Conservation (phyloP, 768 basidiomycete species). For the Leccinellum rugosiceps region DNA sequence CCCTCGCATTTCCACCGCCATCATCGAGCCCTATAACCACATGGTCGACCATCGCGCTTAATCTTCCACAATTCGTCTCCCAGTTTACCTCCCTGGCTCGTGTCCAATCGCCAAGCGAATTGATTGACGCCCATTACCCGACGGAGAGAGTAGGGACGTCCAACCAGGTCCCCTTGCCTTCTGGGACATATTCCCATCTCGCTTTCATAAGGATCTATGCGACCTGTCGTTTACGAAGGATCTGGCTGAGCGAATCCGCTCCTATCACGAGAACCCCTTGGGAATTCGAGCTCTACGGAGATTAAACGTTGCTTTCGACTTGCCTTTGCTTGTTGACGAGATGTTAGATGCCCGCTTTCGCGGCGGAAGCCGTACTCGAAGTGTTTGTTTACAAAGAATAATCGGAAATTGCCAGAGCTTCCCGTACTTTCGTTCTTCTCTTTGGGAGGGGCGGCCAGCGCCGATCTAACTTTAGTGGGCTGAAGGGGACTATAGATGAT, state of each 20-base stretch:
- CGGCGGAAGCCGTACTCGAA: conserved; percentile 16
- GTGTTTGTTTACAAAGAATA: conserved; percentile 16
- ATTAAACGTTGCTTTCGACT: conserved; percentile 25
- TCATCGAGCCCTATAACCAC: conserved; percentile 59
- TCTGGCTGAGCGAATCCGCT: conserved; percentile 68
- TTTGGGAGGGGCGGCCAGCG: conserved; percentile 15
- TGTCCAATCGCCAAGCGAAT: conserved; percentile 19
- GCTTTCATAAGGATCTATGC: conserved; percentile 76
- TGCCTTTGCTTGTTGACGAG: conserved; percentile 11
- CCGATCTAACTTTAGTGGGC: conserved; percentile 21
- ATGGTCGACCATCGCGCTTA: conserved; percentile 65
- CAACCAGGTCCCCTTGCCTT: conserved; percentile 37
- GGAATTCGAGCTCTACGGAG: conserved; percentile 71
- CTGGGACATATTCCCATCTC: conserved; percentile 59
- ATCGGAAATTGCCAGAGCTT: conserved; percentile 22
- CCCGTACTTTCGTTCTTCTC: conserved; percentile 6
- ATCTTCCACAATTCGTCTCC: conserved; percentile 57
- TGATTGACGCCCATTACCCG: conserved; percentile 19
- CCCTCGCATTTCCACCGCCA: conserved; percentile 57
- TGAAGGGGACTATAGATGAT: conserved; percentile 15
- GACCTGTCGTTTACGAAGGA: conserved; percentile 69
- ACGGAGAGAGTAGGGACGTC: conserved; percentile 19
- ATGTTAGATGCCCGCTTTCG: conserved; percentile 19
- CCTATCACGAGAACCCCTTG: conserved; percentile 56
- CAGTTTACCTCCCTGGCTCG: conserved; percentile 55